Evolutionary conservation across 768 basidiomycete genomes (phyloP).

Genomic region (Tylopilus intermedius): DNA sequence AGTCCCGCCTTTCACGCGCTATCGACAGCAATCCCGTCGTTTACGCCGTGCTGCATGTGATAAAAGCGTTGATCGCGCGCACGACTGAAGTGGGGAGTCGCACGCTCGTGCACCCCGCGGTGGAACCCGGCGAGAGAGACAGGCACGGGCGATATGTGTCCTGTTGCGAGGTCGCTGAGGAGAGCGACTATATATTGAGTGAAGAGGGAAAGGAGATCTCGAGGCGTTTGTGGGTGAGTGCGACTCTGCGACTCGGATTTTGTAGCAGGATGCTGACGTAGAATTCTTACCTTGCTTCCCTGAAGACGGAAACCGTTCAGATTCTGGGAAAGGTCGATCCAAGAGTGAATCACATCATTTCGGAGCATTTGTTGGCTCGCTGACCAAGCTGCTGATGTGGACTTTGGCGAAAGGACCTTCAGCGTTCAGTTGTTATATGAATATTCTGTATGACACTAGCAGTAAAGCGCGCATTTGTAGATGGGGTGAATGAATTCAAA

Average conservation of each 20-base stretch:
- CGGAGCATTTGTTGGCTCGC: constrained; percentile 19
- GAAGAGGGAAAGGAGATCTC: constrained; percentile 28
- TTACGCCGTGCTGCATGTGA: background rate
- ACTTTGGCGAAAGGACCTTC: background rate
- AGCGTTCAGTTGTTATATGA: too few species aligned
- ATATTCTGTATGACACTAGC: too few species aligned
- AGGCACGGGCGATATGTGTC: constrained; percentile 15
- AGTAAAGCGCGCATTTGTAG: too few species aligned
- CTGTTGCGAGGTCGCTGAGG: constrained; percentile 23
- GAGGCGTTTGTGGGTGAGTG: constrained; percentile 32
- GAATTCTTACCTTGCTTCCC: too few species aligned
- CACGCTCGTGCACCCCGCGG: constrained; percentile 32
- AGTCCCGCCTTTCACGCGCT: constrained; percentile 28
- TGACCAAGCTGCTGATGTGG: constrained; percentile 1
- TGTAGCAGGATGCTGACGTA: too few species aligned
- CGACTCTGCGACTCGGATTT: background rate
- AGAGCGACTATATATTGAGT: constrained; percentile 31
- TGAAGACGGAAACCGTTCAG: constrained; percentile 28
- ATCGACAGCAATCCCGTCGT: constrained; percentile 8
- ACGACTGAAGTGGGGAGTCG: constrained; percentile 34
- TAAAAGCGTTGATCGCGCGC: constrained; percentile 25
- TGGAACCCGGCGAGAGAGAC: constrained; percentile 25
- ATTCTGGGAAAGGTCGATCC: constrained; percentile 24
- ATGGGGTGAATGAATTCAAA: background rate
- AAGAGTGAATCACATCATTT: constrained; percentile 25